Evolutionary conservation across 106 monocot species (phyloP), one percentile per base, ranked within the genome.

Genomic region (Gastrodia elata): DNA sequence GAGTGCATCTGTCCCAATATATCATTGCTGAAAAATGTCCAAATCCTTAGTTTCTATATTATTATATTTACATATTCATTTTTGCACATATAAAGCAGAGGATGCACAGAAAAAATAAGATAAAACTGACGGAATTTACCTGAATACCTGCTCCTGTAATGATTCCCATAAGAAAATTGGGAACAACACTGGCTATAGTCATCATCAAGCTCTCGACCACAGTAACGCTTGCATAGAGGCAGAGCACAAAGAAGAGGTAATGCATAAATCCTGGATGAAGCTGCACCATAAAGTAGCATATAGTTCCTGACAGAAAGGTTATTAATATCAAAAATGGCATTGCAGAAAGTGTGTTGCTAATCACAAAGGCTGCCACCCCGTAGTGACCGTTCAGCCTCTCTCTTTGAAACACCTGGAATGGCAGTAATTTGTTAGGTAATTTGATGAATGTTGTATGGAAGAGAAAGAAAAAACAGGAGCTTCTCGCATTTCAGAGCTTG

Each of bases 151-250:
- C 91, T 64, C 91, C 94, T 3, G 83, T 83, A 64, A 94, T 85
- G 55, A 94, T 94, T 11, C 94, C 94, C 88, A 91, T 89, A 26
- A 94, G 88, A 65, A 88, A 94, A 72, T 94, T 91, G 18, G 94
- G 91, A 32, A 94, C 88, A 10, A 94, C 77, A 64, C 88, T 91
- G 30, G 94, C 91, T 15, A 94, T 87, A 38, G 81, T 84, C 94
- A 94, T 94, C 94, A 91, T 94, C 80, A 91, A 74, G 79, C 91
- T 88, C 83, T 94, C 94, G 14, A 94, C 94, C 11, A 91, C 91
- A 0, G 88, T 86, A 10, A 94, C 86, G 18, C 91, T 87, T 6
- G 88, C 88, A 39, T 88, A 91, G 73, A 91, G 84, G 80, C 68
- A 70, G 61, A 94, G 42, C 3, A 85, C 81, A 37, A 94, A 94